Conservation (phyloP, 2,329 filamentous ascomycete genomes). For the Aspergillus fumigatiaffinis region DNA sequence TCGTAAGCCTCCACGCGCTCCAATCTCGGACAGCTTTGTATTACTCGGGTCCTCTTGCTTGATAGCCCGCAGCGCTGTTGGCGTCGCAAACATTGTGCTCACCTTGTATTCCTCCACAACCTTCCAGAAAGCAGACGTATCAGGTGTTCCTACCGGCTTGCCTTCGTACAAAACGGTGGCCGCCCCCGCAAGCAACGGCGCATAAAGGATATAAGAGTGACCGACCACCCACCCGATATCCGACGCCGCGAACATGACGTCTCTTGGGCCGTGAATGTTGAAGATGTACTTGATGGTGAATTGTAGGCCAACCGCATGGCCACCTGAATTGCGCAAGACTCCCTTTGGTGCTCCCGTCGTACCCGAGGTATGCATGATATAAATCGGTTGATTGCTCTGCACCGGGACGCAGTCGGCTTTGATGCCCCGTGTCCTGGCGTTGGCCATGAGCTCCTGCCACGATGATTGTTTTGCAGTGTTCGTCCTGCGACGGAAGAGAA, state of each 20-base stretch:
- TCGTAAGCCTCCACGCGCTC: conserved; percentile 57
- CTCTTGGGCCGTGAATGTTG: conserved; percentile 74
- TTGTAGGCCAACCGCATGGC: conserved; percentile 80
- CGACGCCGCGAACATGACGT: conserved; percentile 74
- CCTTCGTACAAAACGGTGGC: conserved; percentile 88
- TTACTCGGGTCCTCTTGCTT: conserved; percentile 79
- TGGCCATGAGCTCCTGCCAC: conserved; percentile 74
- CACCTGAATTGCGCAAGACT: conserved; percentile 75
- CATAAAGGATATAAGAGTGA: conserved; percentile 84
- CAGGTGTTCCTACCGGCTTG: conserved; percentile 86
- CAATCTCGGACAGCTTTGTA: conserved; percentile 63
- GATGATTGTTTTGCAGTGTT: conserved; percentile 60
- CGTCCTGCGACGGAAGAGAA: conserved; percentile 36
- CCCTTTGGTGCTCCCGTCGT: conserved; percentile 82
- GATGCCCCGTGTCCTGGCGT: conserved; percentile 62
- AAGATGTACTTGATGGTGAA: conserved; percentile 81
- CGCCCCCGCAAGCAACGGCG: conserved; percentile 76
- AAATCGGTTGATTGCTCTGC: conserved; percentile 72
- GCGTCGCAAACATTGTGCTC: conserved; percentile 79
- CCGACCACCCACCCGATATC: conserved; percentile 94
- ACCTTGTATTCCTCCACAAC: conserved; percentile 81
- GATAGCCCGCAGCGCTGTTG: conserved; percentile 82
- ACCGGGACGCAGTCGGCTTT: conserved; percentile 74
- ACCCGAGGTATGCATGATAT: conserved; percentile 79
- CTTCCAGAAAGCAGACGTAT: conserved; percentile 84